These are phyloP conservation scores for Erodium maritimum DNA, from an alignment of 345 rosid species.

Conservation along the genomic window DNA sequence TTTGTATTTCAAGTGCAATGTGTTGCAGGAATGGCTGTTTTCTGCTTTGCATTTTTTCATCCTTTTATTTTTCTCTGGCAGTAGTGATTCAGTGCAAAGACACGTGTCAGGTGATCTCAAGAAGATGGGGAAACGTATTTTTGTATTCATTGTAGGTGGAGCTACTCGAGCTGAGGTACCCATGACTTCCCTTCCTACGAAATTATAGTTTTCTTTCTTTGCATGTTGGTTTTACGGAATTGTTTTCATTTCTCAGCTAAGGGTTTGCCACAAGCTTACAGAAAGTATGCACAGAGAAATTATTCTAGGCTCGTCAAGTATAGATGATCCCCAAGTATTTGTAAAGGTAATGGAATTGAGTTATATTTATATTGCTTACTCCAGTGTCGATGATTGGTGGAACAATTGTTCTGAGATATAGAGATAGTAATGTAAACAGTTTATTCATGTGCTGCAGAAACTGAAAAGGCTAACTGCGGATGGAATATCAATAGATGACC, in stretches of 20 bases:
- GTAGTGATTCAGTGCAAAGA: conserved; percentile 74
- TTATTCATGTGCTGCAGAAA: too few species aligned
- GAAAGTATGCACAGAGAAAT: conserved; percentile 77
- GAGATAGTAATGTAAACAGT: too few species aligned
- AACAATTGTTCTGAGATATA: too few species aligned
- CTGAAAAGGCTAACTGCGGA: too few species aligned
- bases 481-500: too few species aligned
- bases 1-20: neutral
- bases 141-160: conserved; percentile 89
- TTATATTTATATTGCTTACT: too few species aligned
- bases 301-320: conserved; percentile 80
- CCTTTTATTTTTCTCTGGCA: neutral
- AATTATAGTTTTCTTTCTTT: too few species aligned
- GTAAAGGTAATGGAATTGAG: conserved; percentile 87
- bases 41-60: neutral
- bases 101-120: conserved; percentile 79
- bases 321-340: conserved; percentile 92
- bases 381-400: too few species aligned
- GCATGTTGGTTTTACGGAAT: too few species aligned
- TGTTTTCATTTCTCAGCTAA: conserved; percentile 40
- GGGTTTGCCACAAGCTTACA: conserved; percentile 91
- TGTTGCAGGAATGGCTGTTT: neutral
- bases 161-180: conserved; percentile 99
- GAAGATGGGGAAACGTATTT: conserved; percentile 85
- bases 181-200: too few species aligned